These are phyloP conservation scores for Phytopythium litorale DNA, from an alignment of 352 stramenopile species.

Conservation along the genomic window DNA sequence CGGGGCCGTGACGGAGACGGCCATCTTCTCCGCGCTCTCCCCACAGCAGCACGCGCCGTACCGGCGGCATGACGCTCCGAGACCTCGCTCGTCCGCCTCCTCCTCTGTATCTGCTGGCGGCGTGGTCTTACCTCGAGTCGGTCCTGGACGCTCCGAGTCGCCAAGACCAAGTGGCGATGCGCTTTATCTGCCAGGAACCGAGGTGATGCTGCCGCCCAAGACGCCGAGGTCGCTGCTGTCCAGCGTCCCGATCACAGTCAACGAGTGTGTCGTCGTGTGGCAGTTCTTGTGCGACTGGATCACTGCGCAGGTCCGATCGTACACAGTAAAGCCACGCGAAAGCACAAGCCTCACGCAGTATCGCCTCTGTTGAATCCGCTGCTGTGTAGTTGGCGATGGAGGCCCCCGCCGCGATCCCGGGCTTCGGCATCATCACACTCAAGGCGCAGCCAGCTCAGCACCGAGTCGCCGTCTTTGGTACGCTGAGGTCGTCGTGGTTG, in stretches of 20 bases:
- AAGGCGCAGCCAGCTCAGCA: slow-evolving; percentile 45
- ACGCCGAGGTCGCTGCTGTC: slow-evolving; percentile 51
- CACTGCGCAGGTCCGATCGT: slow-evolving; percentile 37
- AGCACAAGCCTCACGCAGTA: not conserved
- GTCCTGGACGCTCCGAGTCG: not conserved
- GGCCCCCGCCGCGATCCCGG: slow-evolving; percentile 55
- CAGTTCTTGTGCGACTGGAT: slow-evolving; percentile 72
- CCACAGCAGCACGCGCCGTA: slow-evolving; percentile 6
- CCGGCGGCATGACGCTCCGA: not conserved
- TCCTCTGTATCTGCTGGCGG: not conserved
- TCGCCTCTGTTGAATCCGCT: not conserved
- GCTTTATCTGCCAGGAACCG: not conserved
- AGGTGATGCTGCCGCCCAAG: slow-evolving; percentile 22
- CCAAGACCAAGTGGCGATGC: not conserved
- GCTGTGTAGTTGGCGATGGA: slow-evolving; percentile 68
- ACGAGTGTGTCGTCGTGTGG: slow-evolving; percentile 52
- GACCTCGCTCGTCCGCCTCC: not conserved
- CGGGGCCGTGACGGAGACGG: slow-evolving; percentile 36
- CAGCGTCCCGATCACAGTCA: slow-evolving; percentile 40
- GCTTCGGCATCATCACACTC: slow-evolving; percentile 61
- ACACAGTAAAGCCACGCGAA: no score
- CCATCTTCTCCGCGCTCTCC: slow-evolving; percentile 38
- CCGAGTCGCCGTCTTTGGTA: slow-evolving; percentile 63
- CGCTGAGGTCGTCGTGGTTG: slow-evolving; percentile 5
- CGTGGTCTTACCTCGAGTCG: not conserved